phyloP scores from a whole-genome alignment of 306 rosid genomes.

The Neltuma alba region DNA sequence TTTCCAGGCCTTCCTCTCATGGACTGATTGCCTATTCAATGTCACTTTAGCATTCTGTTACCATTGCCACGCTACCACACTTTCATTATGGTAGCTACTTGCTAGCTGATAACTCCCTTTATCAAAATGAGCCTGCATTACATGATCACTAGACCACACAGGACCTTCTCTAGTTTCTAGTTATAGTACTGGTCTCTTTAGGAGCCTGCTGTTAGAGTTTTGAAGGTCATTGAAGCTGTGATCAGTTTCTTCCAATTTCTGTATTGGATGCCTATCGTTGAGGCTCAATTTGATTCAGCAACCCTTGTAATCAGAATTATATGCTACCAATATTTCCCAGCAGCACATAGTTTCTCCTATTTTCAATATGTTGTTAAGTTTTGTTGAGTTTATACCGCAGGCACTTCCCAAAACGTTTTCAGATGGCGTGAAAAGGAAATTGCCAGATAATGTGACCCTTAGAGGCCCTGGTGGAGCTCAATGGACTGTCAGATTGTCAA shows the following conservation, averaged over 20 bases:
- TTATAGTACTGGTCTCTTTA: background rate
- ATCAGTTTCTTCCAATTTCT: background rate
- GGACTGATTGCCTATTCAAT: background rate
- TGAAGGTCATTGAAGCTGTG: background rate
- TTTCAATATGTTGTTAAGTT: background rate
- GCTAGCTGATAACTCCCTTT: background rate
- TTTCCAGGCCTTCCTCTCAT: background rate
- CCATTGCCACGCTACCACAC: background rate
- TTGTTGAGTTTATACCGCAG: constrained; percentile 43
- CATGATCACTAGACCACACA: background rate
- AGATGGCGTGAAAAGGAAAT: constrained; percentile 52
- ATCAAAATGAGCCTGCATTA: background rate
- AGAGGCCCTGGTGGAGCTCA: constrained; percentile 67
- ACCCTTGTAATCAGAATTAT: background rate
- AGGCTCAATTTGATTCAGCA: background rate
- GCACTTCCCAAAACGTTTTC: constrained; percentile 66
- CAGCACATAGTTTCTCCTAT: background rate
- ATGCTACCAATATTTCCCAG: background rate
- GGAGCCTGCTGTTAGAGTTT: background rate
- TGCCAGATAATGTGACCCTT: constrained; percentile 55
- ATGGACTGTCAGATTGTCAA: constrained; percentile 56
- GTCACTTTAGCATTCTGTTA: background rate
- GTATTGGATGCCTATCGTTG: background rate
- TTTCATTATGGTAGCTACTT: background rate
- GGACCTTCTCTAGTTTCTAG: background rate